Evolutionary conservation across 225 moss, liverwort and hornwort species (phyloP).

Genomic region (Thuidium tamariscinum): DNA sequence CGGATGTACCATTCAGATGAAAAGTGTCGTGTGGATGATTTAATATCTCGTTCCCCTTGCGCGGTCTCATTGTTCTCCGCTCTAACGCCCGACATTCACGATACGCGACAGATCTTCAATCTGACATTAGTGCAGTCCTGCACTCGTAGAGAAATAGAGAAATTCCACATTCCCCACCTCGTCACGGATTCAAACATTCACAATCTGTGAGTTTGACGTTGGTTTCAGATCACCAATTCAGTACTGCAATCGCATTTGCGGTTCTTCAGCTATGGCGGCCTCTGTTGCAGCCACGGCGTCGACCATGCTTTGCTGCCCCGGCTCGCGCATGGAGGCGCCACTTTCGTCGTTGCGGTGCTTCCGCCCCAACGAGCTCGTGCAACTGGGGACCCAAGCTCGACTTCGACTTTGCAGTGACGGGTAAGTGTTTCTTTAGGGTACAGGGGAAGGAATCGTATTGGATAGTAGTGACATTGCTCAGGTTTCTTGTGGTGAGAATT

Average conservation of each 20-base stretch:
- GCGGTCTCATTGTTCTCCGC: too few species aligned
- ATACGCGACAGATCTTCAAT: neutral
- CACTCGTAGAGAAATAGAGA: neutral
- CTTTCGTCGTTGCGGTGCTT: constrained; percentile 7
- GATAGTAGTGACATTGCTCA: neutral
- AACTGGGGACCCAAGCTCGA: neutral
- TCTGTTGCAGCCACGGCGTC: neutral
- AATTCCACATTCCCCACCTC: neutral
- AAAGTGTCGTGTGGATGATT: neutral
- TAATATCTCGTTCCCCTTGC: neutral
- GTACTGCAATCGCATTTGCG: neutral
- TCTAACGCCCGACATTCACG: too few species aligned
- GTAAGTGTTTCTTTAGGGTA: neutral
- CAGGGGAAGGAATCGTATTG: neutral
- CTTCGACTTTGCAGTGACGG: neutral
- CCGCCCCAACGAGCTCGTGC: neutral
- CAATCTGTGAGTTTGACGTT: neutral
- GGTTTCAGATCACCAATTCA: neutral
- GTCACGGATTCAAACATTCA: too few species aligned
- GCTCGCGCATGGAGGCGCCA: neutral
- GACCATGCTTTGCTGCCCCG: neutral
- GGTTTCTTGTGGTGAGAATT: neutral
- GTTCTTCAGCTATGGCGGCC: constrained; percentile 1
- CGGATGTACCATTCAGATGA: neutral
- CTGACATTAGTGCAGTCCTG: too few species aligned